A percentile compares a stretch with the other conserved stretches of the same genome.
Evolutionary conservation across 306 rosid genomes (phyloP).

Genomic region (Mucuna pruriens): DNA sequence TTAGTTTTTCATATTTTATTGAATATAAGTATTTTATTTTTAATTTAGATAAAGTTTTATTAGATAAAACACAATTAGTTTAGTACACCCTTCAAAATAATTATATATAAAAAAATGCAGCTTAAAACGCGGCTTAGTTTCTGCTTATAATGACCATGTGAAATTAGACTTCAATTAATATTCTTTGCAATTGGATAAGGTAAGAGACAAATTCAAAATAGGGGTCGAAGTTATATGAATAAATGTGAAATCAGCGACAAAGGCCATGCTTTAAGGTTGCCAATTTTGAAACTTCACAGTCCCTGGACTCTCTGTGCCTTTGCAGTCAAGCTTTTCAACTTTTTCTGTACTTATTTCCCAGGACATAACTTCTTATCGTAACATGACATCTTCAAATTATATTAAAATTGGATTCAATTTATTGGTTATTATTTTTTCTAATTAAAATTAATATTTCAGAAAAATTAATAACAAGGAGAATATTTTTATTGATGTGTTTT

Average conservation of each 20-base stretch:
- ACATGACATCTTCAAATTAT: neutral
- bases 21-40: no score
- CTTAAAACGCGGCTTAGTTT: neutral
- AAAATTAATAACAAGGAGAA: no score
- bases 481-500: no score
- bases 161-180: neutral
- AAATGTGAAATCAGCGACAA: neutral
- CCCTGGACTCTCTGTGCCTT: neutral
- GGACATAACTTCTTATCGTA: neutral
- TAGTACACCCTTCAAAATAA: neutral
- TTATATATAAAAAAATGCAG: neutral
- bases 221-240: neutral
- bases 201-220: neutral
- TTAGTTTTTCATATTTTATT: no score
- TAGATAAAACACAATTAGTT: no score
- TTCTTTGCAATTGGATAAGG: neutral
- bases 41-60: no score
- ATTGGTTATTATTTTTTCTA: neutral
- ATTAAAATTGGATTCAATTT: neutral
- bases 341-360: no score
- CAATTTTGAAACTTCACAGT: constrained; percentile 33
- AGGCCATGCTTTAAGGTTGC: neutral
- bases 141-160: neutral
- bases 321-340: neutral
- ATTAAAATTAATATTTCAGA: neutral